These are phyloP conservation scores for Fistulifera pelliculosa DNA, from an alignment of 108 stramenopile species.

Conservation along the genomic window DNA sequence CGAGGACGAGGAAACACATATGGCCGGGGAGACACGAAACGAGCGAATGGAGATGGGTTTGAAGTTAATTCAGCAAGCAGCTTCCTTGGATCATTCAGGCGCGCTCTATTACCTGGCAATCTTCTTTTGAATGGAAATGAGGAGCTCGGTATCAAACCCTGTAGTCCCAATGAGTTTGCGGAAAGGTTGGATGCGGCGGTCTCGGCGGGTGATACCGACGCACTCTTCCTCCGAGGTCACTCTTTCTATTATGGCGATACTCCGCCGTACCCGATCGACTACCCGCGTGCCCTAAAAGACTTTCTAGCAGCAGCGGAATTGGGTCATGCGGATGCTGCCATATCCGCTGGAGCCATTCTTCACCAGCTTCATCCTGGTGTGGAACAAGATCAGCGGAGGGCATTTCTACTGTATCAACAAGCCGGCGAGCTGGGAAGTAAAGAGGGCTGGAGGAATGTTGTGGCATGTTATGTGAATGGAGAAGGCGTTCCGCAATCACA, in stretches of 20 bases:
- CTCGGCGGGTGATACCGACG: constrained; percentile 45
- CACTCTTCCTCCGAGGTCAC: constrained; percentile 59
- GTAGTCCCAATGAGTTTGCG: constrained; percentile 26
- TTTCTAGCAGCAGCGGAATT: constrained; percentile 54
- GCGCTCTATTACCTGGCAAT: constrained; percentile 73
- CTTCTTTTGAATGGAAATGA: constrained; percentile 40
- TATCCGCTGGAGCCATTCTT: constrained; percentile 70
- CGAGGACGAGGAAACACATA: constrained; percentile 88
- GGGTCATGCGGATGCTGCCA: constrained; percentile 68
- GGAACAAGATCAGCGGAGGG: constrained; percentile 39
- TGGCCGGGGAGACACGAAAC: constrained; percentile 50
- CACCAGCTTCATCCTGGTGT: constrained; percentile 45
- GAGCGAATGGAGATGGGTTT: constrained; percentile 3
- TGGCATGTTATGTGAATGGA: constrained; percentile 66
- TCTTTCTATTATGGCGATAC: constrained; percentile 52
- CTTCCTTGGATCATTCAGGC: constrained; percentile 44
- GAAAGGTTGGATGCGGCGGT: constrained; percentile 33
- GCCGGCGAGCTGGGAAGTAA: constrained; percentile 71
- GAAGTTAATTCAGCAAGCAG: constrained; percentile 34
- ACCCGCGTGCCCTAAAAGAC: constrained; percentile 37
- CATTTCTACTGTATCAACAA: constrained; percentile 73
- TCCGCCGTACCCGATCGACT: constrained; percentile 32
- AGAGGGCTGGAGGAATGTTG: constrained; percentile 82
- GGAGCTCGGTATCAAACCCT: constrained; percentile 26
- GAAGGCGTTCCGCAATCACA: constrained; percentile 66